A percentile compares a stretch with the other conserved stretches of the same genome.
Conservation (phyloP, 345 rosid species). For the Clausena lansium region DNA sequence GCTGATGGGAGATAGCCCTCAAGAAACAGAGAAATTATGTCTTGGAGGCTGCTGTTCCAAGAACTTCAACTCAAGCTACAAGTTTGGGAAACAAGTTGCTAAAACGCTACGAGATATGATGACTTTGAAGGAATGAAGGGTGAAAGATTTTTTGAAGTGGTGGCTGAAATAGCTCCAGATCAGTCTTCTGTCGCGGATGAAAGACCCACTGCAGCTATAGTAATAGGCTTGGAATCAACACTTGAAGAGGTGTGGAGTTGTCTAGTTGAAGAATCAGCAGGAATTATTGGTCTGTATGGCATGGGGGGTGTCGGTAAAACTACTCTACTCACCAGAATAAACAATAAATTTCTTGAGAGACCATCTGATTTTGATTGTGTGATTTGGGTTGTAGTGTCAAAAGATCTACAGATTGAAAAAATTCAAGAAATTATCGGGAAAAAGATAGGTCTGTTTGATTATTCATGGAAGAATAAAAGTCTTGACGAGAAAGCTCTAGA, state of each 20-base stretch:
- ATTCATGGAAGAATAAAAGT: not conserved
- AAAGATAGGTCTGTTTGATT: not conserved
- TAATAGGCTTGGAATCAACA: not conserved
- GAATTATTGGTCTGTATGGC: conserved; percentile 11
- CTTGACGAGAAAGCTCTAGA: not conserved
- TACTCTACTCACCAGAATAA: conserved; percentile 1
- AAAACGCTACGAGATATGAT: not conserved
- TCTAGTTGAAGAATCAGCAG: not conserved
- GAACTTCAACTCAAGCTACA: not conserved
- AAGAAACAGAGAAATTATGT: not conserved
- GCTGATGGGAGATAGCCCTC: not conserved
- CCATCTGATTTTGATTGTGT: not conserved
- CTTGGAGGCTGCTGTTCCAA: not conserved
- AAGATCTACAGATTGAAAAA: not conserved
- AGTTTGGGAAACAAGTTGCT: not conserved
- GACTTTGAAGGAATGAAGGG: not conserved
- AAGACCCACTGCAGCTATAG: not conserved
- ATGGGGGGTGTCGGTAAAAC: conserved; percentile 7
- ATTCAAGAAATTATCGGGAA: not conserved
- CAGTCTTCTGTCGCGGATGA: not conserved
- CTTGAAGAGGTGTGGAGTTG: not conserved
- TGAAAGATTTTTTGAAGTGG: not conserved
- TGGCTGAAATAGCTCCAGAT: not conserved
- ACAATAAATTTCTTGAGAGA: not conserved
- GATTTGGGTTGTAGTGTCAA: too few species aligned